Base-by-base conservation (phyloP, 192 early-diverging fungal genomes). In the Linnemannia exigua region DNA sequence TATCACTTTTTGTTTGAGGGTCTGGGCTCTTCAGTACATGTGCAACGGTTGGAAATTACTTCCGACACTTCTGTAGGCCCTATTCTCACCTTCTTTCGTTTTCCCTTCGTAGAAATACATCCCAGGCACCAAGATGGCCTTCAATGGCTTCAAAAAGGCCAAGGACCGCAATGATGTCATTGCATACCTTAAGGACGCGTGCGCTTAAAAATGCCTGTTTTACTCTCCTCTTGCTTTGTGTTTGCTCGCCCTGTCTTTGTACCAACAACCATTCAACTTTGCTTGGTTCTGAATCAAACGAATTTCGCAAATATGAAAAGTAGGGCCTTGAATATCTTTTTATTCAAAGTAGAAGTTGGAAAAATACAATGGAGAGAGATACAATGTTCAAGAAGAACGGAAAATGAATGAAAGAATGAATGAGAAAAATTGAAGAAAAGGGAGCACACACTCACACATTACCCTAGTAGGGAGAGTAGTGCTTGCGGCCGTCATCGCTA, bases 111-210 rank as follows among this genome's bases (percentile, higher is more conserved):
- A 83, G 84, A 86, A 86, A 79, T 96, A 95, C 88, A 96, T 96
- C 77, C 95, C 94, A 44, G 95, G 95, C 68, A 99, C 98, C 79
- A 98, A 97, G 95, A 99, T 99, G 98, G 97, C 97, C 74, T 99
- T 99, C 89, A 96, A 96, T 76, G 96, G 96, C 38, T 95, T 97
- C 90, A 97, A 96, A 91, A 96, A 96, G 89, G 88, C 88, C 72
- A 93, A 95, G 90, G 95, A 96, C 48, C 92, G 94, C 75, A 92
- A 93, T 83, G 97, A 98, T 88, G 91, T 98, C 71, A 96, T 98
- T 88, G 93, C 97, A 69, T 97, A 97, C 92, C 91, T 99, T 80
- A 97, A 97, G 93, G 94, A 95, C 8, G 7, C 58, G 12, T 63
- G 58, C 28, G 58, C 58, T 15, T 63, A 15, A 61, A 54, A 0